Conservation (phyloP, 148 eudicot genomes). For the Spergularia marina region DNA sequence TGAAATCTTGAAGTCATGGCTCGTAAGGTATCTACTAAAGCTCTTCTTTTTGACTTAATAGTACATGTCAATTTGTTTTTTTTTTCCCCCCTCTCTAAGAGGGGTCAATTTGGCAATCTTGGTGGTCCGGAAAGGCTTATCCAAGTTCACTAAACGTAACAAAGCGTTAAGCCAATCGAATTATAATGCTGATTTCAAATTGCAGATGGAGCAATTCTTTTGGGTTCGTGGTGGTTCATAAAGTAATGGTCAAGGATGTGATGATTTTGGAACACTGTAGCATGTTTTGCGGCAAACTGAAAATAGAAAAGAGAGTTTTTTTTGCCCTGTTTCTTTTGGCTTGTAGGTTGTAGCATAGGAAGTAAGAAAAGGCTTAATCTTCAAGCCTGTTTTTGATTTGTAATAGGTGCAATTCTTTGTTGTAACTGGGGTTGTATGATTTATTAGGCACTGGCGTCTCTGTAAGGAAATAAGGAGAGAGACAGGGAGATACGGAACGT, state of each 20-base stretch:
- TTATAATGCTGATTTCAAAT: slow-evolving; percentile 2
- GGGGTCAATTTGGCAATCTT: no score
- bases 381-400: slow-evolving; percentile 16
- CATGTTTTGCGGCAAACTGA: slow-evolving; percentile 17
- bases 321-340: not conserved
- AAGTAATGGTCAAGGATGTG: not conserved
- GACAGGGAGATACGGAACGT: not conserved
- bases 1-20: not conserved
- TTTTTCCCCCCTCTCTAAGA: not conserved
- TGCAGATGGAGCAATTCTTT: slow-evolving; percentile 27
- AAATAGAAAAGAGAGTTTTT: not conserved
- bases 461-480: not conserved
- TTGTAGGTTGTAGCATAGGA: slow-evolving; percentile 17
- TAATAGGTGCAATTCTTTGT: slow-evolving; percentile 13
- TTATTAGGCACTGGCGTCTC: not conserved
- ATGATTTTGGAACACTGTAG: not conserved
- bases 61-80: not conserved
- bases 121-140: no score
- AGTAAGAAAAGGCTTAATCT: slow-evolving; percentile 13
- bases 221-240: slow-evolving; percentile 3
- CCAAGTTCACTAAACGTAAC: not conserved
- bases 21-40: slow-evolving; percentile 20
- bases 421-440: slow-evolving; percentile 15
- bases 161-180: not conserved
- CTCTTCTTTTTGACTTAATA: not conserved